Conservation (phyloP, 805 yeast genomes). For the Tetrapisispora iriomotensis region DNA sequence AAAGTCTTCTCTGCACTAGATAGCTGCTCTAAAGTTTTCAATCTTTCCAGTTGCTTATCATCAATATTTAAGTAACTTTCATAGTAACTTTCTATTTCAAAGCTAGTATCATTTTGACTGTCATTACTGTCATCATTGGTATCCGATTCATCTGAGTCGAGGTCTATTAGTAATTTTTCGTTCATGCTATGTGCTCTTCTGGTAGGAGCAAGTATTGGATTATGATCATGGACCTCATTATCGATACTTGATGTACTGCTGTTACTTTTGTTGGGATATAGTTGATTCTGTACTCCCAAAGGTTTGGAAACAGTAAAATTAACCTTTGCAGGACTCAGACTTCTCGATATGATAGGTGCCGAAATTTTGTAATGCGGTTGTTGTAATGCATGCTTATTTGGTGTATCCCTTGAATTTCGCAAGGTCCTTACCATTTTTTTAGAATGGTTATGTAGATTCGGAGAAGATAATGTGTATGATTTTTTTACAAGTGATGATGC, state of each 20-base stretch:
- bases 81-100: conserved; percentile 17
- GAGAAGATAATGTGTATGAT: background rate
- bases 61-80: conserved; percentile 12
- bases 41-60: conserved; percentile 12
- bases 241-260: conserved; percentile 1
- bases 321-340: conserved; percentile 5
- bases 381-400: background rate
- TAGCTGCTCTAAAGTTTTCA: conserved; percentile 10
- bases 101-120: conserved; percentile 5
- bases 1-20: conserved; percentile 4
- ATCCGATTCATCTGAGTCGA: conserved; percentile 1
- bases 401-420: conserved; percentile 12
- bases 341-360: background rate
- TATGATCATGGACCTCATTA: background rate
- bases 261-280: background rate
- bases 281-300: conserved; percentile 5
- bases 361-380: background rate
- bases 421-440: conserved; percentile 29
- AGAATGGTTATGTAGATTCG: conserved; percentile 3
- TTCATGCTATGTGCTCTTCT: background rate
- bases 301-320: conserved; percentile 25
- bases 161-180: background rate
- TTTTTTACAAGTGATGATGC: conserved; percentile 19
- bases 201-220: background rate
- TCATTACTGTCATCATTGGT: background rate